Base-by-base conservation (phyloP, 257 asterid genomes). In the Capsicum baccatum region DNA sequence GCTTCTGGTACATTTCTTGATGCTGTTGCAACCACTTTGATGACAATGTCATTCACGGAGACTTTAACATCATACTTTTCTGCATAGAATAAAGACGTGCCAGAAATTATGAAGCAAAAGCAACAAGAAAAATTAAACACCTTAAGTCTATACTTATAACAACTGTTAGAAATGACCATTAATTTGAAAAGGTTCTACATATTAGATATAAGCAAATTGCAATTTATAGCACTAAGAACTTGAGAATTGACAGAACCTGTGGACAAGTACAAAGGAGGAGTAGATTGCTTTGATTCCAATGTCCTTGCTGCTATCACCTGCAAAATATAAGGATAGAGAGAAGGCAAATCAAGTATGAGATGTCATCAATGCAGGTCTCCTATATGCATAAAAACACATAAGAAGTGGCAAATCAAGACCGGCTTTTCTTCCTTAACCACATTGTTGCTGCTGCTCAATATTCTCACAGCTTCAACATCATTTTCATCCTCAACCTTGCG, bases 271-370 rank as follows among this genome's bases (percentile, higher is more conserved):
- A 97, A 86, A 91, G 95, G 99, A 89, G 99, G 99, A n/a, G 89
- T 93, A 88, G 90, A 90, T 89, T 92, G 96, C 87, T 96, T 96
- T 79, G 99, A 96, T 89, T 96, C 99, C 94, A 96, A 87, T 81
- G 94, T 85, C 85, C 99, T 95, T 84, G 97, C 79, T 82, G 99
- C 99, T 84, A 95, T 97, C 88, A 97, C 95, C 99, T 95, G 88
- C 85, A 89, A 79, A 83, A 85, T 19, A 83, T 79, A 64, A 68
- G 35, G 66, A 74, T 52, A 71, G 56, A 70, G 82, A 50, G 47
- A 73, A 3, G 2, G 3, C 55, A 71, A 84, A 80, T 54, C 19
- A 54, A 78, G 81, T 78, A 54, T 2, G 47, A 78, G 63, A 54
- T 54, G 64, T 54, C 50, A 78, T 52, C 63, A 54, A 10, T 78